A percentile compares a stretch with the other conserved stretches of the same genome.
These are phyloP conservation scores for Capronia coronata DNA, from an alignment of 2,329 filamentous ascomycete species.

Conservation along the genomic window DNA sequence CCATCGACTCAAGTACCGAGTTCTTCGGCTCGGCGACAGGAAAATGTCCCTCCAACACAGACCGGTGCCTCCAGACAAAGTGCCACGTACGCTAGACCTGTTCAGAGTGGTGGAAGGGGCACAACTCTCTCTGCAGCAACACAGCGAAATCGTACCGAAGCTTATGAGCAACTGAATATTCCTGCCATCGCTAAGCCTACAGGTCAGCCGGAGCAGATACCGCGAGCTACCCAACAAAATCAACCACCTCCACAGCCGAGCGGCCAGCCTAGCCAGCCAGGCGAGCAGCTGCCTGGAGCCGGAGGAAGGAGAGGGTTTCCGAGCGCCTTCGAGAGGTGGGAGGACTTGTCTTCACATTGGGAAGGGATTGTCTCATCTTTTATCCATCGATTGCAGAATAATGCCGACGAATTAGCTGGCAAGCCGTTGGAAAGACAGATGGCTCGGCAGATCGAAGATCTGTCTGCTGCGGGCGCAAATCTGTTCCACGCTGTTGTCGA, in stretches of 20 bases:
- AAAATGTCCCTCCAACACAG: constrained; percentile 27
- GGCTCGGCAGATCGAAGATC: constrained; percentile 86
- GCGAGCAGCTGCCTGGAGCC: constrained; percentile 25
- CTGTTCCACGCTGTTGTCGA: constrained; percentile 97
- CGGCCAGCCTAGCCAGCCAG: constrained; percentile 30
- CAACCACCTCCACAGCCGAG: constrained; percentile 31
- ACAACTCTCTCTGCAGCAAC: constrained; percentile 20
- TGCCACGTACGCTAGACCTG: constrained; percentile 15
- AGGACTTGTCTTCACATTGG: constrained; percentile 94
- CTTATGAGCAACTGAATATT: constrained; percentile 26
- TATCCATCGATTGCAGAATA: constrained; percentile 87
- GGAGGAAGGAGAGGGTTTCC: constrained; percentile 48
- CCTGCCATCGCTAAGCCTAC: constrained; percentile 20
- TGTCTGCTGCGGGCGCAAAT: constrained; percentile 95
- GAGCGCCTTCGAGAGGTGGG: constrained; percentile 96
- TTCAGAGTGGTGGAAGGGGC: constrained; percentile 20
- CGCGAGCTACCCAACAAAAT: constrained; percentile 19
- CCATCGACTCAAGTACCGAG: constrained; percentile 7
- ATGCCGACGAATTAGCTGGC: constrained; percentile 73
- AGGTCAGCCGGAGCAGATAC: constrained; percentile 5
- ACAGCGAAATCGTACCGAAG: constrained; percentile 27
- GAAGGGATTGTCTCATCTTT: constrained; percentile 95
- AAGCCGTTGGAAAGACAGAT: constrained; percentile 82
- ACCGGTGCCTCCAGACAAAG: constrained; percentile 13
- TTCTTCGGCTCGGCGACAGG: constrained; percentile 18